These are phyloP conservation scores for Hymenoscyphus salicellus DNA, from an alignment of 2,329 filamentous ascomycete species.

Conservation along the genomic window DNA sequence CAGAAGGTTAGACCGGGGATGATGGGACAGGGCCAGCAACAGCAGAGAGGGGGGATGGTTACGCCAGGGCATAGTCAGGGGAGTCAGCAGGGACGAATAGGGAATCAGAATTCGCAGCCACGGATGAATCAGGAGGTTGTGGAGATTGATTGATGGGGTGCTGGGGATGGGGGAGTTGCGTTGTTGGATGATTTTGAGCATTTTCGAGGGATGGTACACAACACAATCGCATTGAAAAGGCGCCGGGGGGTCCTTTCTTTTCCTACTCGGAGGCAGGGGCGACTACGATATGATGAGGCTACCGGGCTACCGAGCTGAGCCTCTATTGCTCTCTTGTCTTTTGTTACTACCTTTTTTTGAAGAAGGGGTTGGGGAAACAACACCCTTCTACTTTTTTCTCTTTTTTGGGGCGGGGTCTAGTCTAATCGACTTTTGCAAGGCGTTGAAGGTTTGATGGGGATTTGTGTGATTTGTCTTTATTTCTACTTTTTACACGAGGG, in stretches of 20 bases:
- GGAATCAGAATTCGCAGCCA: background rate
- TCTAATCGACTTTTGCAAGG: background rate
- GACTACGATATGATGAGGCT: too few relatives aligned
- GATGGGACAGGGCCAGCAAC: slow-evolving; percentile 12
- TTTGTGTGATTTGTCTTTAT: background rate
- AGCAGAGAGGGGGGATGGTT: slow-evolving; percentile 19
- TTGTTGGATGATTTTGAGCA: background rate
- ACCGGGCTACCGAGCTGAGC: too few relatives aligned
- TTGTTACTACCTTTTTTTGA: background rate
- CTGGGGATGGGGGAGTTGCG: background rate
- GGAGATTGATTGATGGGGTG: slow-evolving; percentile 26
- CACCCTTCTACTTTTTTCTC: background rate
- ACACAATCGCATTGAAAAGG: background rate
- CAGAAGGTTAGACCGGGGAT: slow-evolving; percentile 12
- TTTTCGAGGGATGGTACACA: background rate
- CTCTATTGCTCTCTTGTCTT: background rate
- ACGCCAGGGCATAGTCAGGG: slow-evolving; percentile 21
- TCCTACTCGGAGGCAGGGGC: background rate
- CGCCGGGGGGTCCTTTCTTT: background rate
- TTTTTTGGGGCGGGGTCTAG: background rate
- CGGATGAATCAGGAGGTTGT: slow-evolving; percentile 22
- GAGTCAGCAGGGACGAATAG: slow-evolving; percentile 22
- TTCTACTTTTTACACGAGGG: background rate
- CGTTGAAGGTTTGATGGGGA: background rate
- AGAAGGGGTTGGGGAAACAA: background rate